These are phyloP conservation scores for Leccinum obscurum DNA, from an alignment of 768 basidiomycete species.

Conservation along the genomic window DNA sequence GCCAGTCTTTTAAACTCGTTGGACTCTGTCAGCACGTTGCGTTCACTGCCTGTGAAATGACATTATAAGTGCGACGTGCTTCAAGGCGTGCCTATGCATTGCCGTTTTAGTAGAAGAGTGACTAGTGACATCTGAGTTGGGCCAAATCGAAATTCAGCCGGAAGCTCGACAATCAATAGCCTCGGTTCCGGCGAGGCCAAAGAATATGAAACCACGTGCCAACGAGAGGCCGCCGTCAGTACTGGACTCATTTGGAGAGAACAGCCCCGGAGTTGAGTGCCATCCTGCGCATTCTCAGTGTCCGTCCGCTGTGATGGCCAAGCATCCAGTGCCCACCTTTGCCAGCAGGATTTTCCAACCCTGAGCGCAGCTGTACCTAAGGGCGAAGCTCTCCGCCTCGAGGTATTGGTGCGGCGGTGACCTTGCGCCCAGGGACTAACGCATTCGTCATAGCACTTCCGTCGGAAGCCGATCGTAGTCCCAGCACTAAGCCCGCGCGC, in stretches of 20 bases:
- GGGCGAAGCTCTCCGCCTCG: conserved; percentile 30
- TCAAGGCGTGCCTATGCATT: conserved; percentile 24
- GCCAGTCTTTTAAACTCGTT: conserved; percentile 25
- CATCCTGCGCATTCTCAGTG: conserved; percentile 11
- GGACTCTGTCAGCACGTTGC: conserved; percentile 23
- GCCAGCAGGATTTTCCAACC: conserved; percentile 27
- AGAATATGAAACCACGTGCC: conserved; percentile 22
- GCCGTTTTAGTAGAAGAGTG: conserved; percentile 10
- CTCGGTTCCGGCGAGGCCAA: conserved; percentile 30
- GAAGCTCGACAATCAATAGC: conserved; percentile 22
- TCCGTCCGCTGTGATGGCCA: conserved; percentile 19
- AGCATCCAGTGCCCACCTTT: conserved; percentile 12
- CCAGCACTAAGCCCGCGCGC: conserved; percentile 23
- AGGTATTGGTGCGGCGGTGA: conserved; percentile 33
- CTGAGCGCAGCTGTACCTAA: conserved; percentile 37
- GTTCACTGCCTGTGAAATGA: conserved; percentile 23
- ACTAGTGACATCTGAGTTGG: not conserved
- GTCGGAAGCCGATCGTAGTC: conserved; percentile 26
- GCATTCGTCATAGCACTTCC: conserved; percentile 31
- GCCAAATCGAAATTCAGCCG: conserved; percentile 16
- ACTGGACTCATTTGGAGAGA: conserved; percentile 9
- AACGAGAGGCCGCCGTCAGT: conserved; percentile 10
- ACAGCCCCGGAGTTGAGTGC: conserved; percentile 11
- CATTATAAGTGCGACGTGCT: conserved; percentile 26
- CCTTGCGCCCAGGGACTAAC: conserved; percentile 30